phyloP scores from a whole-genome alignment of 106 monocot genomes.

The Hemerocallis citrina region DNA sequence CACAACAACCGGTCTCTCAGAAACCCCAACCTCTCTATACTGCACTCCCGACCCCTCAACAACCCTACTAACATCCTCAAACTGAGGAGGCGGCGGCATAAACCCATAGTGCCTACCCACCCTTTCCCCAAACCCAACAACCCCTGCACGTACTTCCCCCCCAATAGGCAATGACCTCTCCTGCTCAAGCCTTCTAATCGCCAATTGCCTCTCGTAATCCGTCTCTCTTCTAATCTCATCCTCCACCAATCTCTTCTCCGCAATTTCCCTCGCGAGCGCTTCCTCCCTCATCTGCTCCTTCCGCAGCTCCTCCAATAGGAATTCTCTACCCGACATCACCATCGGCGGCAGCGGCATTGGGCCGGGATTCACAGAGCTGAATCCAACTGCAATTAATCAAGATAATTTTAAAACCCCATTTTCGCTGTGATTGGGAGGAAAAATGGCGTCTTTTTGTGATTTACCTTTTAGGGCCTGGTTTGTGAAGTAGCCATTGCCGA shows the following conservation, averaged over 20 bases:
- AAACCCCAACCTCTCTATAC: too few relatives aligned
- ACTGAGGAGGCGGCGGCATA: too few relatives aligned
- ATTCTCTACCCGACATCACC: background rate
- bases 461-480: constrained; percentile 2
- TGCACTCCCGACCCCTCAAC: too few relatives aligned
- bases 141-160: background rate
- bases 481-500: background rate
- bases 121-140: background rate
- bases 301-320: constrained; percentile 4
- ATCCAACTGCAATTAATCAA: constrained; percentile 1
- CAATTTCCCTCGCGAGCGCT: background rate
- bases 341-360: background rate
- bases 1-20: too few relatives aligned
- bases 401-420: background rate
- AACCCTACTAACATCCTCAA: too few relatives aligned
- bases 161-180: background rate
- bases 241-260: constrained; percentile 5
- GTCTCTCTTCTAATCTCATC: constrained; percentile 1
- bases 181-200: background rate
- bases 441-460: background rate
- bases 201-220: background rate
- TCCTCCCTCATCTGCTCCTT: constrained; percentile 3
- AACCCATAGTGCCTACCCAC: background rate
- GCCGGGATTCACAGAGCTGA: background rate
- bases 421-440: background rate